A percentile compares a stretch with the other conserved stretches of the same genome.
phyloP scores from a whole-genome alignment of 2,329 filamentous ascomycete species.

The Paecilomyces sp. region DNA sequence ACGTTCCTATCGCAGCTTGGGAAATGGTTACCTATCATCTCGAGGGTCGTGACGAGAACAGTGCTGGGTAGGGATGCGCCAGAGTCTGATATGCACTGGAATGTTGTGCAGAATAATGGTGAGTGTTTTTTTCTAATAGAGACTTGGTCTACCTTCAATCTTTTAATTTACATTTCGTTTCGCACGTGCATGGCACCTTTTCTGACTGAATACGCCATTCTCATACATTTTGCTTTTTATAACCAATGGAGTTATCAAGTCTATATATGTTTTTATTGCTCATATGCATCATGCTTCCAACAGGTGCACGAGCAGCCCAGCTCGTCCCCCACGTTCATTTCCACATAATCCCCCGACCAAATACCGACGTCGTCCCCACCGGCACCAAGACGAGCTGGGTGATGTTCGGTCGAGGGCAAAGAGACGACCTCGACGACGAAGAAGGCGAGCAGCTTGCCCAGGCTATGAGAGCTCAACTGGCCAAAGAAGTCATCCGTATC shows the following conservation, averaged over 20 bases:
- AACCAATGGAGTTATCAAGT: not conserved
- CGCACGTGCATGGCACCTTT: not conserved
- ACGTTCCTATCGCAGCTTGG: constrained; percentile 26
- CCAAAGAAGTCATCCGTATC: constrained; percentile 27
- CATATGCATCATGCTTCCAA: not conserved
- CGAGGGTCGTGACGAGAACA: constrained; percentile 66
- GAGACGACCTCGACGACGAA: constrained; percentile 41
- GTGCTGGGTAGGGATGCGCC: constrained; percentile 44
- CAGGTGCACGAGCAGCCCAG: constrained; percentile 75
- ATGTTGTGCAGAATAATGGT: constrained; percentile 94
- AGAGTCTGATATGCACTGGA: constrained; percentile 62
- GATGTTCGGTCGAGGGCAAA: constrained; percentile 41
- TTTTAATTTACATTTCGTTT: constrained; percentile 2
- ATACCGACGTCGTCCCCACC: constrained; percentile 12
- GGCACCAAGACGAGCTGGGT: constrained; percentile 26
- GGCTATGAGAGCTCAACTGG: constrained; percentile 30
- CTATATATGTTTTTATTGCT: constrained; percentile 1
- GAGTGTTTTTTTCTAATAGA: constrained; percentile 11
- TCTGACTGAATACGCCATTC: not conserved
- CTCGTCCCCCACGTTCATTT: constrained; percentile 93
- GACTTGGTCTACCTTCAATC: not conserved
- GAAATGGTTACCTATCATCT: constrained; percentile 41
- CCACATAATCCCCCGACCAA: constrained; percentile 80
- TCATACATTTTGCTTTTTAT: constrained; percentile 1
- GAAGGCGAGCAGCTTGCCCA: constrained; percentile 32